phyloP scores from a whole-genome alignment of 2,329 filamentous ascomycete genomes.

The Blastomyces parvus region DNA sequence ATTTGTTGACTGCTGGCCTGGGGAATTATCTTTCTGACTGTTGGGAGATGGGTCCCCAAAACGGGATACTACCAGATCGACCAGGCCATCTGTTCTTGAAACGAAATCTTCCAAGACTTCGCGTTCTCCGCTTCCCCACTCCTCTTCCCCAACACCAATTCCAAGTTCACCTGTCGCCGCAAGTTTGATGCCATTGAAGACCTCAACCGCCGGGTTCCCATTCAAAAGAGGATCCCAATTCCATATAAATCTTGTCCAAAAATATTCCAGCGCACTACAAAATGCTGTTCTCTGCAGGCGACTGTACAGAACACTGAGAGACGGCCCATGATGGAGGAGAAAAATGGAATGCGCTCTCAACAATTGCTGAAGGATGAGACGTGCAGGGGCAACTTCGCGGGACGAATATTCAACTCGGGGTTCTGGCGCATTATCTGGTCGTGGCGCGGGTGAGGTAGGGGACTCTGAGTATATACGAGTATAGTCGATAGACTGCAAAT shows the following conservation, averaged over 20 bases:
- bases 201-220: constrained; percentile 71
- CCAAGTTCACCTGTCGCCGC: constrained; percentile 85
- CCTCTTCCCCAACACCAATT: constrained; percentile 89
- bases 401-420: constrained; percentile 68
- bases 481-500: constrained; percentile 62
- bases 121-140: constrained; percentile 84
- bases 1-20: constrained; percentile 21
- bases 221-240: constrained; percentile 83
- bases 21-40: constrained; percentile 15
- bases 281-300: constrained; percentile 59
- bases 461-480: constrained; percentile 58
- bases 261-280: constrained; percentile 61
- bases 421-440: constrained; percentile 29
- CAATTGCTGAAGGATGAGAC: constrained; percentile 69
- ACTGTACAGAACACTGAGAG: constrained; percentile 59
- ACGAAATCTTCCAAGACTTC: constrained; percentile 89
- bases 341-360: constrained; percentile 75
- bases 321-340: constrained; percentile 73
- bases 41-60: constrained; percentile 55
- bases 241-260: constrained; percentile 62
- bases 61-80: constrained; percentile 78
- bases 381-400: constrained; percentile 75
- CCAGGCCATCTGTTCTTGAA: constrained; percentile 66
- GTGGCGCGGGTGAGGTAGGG: constrained; percentile 31
- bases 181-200: constrained; percentile 77